Evolutionary conservation across 768 basidiomycete genomes (phyloP).

Genomic region (Postia placenta): DNA sequence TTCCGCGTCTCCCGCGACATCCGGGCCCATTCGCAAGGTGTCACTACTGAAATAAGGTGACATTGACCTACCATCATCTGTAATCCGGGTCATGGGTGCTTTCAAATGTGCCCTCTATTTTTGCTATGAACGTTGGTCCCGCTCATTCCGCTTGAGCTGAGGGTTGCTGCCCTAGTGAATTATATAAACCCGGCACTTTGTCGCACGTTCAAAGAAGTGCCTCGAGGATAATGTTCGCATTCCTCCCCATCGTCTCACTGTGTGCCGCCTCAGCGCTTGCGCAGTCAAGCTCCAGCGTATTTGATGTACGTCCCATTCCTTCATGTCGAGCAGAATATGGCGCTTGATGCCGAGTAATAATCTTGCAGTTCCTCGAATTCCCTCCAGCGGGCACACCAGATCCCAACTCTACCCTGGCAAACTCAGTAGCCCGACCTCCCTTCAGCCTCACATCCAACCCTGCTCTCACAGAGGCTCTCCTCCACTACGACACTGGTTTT

Average conservation of each 20-base stretch:
- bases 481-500: conserved; percentile 13
- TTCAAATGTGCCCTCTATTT: neutral
- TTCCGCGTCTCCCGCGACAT: neutral
- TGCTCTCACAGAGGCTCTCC: neutral
- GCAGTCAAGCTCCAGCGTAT: conserved; percentile 7
- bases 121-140: neutral
- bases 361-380: conserved; percentile 14
- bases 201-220: neutral
- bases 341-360: neutral
- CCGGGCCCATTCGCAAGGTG: neutral
- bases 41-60: neutral
- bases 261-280: neutral
- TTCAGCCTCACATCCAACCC: neutral
- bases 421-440: conserved; percentile 6
- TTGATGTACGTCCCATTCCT: conserved; percentile 9
- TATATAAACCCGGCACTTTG: neutral
- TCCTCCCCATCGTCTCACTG: neutral
- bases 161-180: neutral
- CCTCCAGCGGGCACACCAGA: conserved; percentile 13
- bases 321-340: neutral
- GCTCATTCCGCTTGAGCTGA: neutral
- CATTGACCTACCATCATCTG: neutral
- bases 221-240: neutral
- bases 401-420: conserved; percentile 12
- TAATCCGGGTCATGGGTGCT: neutral